Conservation (phyloP, 208 protist genomes). For the Crithidia expoeki region DNA sequence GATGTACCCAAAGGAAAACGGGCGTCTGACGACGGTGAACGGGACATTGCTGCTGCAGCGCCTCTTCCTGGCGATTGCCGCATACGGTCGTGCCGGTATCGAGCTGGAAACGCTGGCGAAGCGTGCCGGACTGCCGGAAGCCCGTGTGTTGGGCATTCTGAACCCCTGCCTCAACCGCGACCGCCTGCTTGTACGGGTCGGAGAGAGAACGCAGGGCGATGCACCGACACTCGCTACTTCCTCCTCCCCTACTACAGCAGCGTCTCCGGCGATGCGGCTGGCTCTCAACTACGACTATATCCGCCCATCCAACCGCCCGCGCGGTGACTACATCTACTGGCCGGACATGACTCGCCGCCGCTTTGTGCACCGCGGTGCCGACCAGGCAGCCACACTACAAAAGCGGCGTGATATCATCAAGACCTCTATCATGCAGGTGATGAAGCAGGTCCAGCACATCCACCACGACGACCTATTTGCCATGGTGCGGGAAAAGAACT, state of each 20-base stretch:
- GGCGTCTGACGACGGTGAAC: conserved; percentile 36
- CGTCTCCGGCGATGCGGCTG: conserved; percentile 21
- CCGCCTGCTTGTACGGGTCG: conserved; percentile 20
- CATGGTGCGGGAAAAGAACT: conserved; percentile 35
- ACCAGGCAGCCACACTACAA: conserved; percentile 12
- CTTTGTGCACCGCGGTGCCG: conserved; percentile 5
- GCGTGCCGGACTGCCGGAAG: conserved; percentile 22
- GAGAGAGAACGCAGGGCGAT: not conserved
- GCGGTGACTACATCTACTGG: conserved; percentile 40
- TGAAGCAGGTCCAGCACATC: conserved; percentile 46
- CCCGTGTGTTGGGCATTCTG: conserved; percentile 11
- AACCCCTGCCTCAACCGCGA: conserved; percentile 31
- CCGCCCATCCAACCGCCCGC: conserved; percentile 19
- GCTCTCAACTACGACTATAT: conserved; percentile 41
- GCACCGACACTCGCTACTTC: not conserved
- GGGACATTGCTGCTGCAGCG: conserved; percentile 40
- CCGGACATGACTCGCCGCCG: conserved; percentile 20
- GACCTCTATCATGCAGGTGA: conserved; percentile 44
- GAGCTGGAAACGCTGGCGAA: conserved; percentile 30
- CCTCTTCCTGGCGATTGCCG: conserved; percentile 44
- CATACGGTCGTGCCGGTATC: conserved; percentile 32
- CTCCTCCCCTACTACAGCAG: not conserved
- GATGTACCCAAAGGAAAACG: conserved; percentile 34
- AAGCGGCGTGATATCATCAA: conserved; percentile 34
- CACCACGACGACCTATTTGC: conserved; percentile 46